Conservation (phyloP, 306 rosid genomes). For the Geum urbanum region DNA sequence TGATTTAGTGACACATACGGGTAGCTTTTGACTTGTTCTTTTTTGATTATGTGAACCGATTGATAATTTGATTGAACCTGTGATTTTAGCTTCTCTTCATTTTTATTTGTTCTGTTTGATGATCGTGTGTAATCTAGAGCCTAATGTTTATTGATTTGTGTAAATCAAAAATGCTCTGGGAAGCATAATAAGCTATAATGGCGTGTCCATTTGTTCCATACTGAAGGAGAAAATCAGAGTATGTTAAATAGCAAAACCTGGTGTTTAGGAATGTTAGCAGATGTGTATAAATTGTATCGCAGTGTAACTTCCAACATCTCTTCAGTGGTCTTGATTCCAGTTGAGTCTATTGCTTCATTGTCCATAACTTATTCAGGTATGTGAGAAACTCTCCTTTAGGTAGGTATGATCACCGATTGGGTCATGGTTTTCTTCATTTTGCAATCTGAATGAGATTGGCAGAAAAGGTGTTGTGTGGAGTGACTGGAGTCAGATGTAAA, state of each 20-base stretch:
- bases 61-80: not conserved
- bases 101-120: not conserved
- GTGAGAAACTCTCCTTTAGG: not conserved
- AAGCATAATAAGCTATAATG: not conserved
- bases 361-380: not conserved
- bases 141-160: not conserved
- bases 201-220: not conserved
- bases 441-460: not conserved
- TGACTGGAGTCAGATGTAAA: not conserved
- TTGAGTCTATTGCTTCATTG: not conserved
- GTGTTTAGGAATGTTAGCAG: not conserved
- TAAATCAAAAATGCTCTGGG: not conserved
- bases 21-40: not conserved
- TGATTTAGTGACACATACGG: conserved; percentile 4
- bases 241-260: not conserved
- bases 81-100: not conserved
- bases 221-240: not conserved
- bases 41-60: not conserved
- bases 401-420: not conserved
- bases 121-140: not conserved
- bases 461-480: too few relatives aligned
- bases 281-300: not conserved
- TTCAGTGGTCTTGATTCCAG: not conserved
- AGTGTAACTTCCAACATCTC: too few relatives aligned
- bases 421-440: not conserved